Conservation (phyloP, 2,329 filamentous ascomycete genomes). For the Coniochaeta ligniaria region DNA sequence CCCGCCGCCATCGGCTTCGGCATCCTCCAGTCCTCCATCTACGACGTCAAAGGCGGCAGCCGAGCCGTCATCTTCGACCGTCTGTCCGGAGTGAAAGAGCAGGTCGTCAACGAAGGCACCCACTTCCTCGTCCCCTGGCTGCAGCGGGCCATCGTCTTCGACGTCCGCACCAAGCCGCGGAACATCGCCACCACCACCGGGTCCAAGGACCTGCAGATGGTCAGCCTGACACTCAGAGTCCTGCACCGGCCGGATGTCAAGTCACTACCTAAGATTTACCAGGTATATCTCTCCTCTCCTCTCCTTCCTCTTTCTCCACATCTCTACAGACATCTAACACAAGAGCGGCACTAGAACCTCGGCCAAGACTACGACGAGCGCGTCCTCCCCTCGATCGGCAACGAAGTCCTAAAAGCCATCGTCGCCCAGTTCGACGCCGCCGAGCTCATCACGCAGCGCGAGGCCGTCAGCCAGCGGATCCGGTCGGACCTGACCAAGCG, state of each 20-base stretch:
- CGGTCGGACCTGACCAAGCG: conserved; percentile 86
- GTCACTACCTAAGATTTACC: conserved; percentile 94
- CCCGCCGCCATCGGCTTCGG: conserved; percentile 64
- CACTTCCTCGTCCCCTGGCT: conserved; percentile 96
- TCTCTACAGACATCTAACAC: neutral
- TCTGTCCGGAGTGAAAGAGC: conserved; percentile 83
- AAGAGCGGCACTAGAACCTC: conserved; percentile 67
- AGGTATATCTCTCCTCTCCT: conserved; percentile 54
- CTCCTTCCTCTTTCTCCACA: neutral
- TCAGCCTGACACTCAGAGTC: conserved; percentile 93
- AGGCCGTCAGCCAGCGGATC: conserved; percentile 93
- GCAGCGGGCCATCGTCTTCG: conserved; percentile 89
- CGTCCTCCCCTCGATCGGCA: conserved; percentile 96
- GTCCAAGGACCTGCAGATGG: conserved; percentile 99
- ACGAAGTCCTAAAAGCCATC: conserved; percentile 98
- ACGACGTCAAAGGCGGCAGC: conserved; percentile 93
- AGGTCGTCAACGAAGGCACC: conserved; percentile 90
- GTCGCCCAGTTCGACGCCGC: conserved; percentile 98
- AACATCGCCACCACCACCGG: conserved; percentile 98
- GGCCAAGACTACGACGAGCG: conserved; percentile 98
- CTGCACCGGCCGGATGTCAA: conserved; percentile 91
- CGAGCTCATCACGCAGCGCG: conserved; percentile 97
- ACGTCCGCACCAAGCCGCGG: conserved; percentile 93
- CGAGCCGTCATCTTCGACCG: conserved; percentile 98
- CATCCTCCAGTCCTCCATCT: conserved; percentile 72